phyloP scores from a whole-genome alignment of 345 rosid species.

The Crucihimalaya himalaica region DNA sequence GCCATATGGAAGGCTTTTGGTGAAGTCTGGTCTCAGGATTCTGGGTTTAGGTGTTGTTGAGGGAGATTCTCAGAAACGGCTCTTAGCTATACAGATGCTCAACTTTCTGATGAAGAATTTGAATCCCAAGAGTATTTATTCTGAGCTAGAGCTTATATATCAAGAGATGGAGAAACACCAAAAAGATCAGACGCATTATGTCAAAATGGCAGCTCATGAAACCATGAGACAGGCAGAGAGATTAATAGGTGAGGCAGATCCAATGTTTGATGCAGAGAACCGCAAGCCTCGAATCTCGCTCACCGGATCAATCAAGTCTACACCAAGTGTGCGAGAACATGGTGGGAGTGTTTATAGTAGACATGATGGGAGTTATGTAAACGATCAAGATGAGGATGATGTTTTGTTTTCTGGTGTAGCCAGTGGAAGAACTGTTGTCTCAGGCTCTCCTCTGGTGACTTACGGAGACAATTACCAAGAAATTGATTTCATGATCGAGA shows the following conservation, averaged over 20 bases:
- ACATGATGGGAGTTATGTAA: constrained; percentile 51
- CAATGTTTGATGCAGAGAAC: constrained; percentile 47
- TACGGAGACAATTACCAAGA: constrained; percentile 46
- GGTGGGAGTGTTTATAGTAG: constrained; percentile 55
- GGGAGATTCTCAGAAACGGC: constrained; percentile 73
- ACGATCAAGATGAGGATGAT: constrained; percentile 73
- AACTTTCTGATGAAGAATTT: constrained; percentile 87
- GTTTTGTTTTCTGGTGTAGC: constrained; percentile 65
- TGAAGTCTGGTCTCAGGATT: constrained; percentile 74
- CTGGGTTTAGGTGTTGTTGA: constrained; percentile 61
- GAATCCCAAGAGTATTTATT: constrained; percentile 75
- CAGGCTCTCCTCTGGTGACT: constrained; percentile 45
- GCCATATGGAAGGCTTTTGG: constrained; percentile 83
- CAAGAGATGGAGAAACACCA: constrained; percentile 82
- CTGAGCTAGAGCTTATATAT: constrained; percentile 65
- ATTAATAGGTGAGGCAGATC: constrained; percentile 52
- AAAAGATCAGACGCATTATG: constrained; percentile 80
- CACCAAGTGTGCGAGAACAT: constrained; percentile 51
- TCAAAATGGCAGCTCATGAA: constrained; percentile 84
- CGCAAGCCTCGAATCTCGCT: constrained; percentile 1
- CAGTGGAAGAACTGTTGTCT: constrained; percentile 47
- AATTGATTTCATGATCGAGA: constrained; percentile 49
- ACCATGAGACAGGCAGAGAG: constrained; percentile 78
- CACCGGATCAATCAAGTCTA: constrained; percentile 50
- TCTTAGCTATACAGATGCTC: constrained; percentile 89